A percentile compares a stretch with the other conserved stretches of the same genome.
phyloP scores from a whole-genome alignment of 2,329 filamentous ascomycete genomes.

The Diaporthe sp. region DNA sequence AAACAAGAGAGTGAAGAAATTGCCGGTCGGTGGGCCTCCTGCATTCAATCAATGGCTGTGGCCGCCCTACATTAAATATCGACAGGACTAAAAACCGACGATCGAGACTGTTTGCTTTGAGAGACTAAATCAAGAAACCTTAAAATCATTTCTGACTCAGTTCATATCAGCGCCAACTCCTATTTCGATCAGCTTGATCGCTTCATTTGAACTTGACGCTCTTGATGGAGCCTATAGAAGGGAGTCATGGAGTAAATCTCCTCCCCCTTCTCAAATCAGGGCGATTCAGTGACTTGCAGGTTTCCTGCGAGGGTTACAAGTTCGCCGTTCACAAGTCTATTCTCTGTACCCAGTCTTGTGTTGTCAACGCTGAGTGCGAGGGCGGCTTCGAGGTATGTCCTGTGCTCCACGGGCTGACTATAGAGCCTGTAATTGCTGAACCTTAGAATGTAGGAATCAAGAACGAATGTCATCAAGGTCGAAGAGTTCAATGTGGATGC shows the following conservation, averaged over 20 bases:
- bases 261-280: neutral
- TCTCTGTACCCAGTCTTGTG: neutral
- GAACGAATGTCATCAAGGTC: neutral
- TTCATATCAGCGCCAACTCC: neutral
- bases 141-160: too few relatives aligned
- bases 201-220: neutral
- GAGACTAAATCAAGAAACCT: too few relatives aligned
- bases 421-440: neutral
- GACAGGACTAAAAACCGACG: too few relatives aligned
- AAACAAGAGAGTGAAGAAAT: too few relatives aligned
- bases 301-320: neutral
- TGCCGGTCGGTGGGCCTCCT: too few relatives aligned
- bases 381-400: neutral
- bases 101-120: too few relatives aligned
- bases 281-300: neutral
- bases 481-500: neutral
- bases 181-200: neutral
- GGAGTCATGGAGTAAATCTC: neutral
- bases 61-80: too few relatives aligned
- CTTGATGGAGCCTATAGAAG: neutral
- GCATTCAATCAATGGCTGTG: too few relatives aligned
- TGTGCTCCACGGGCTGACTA: accelerated
- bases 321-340: neutral
- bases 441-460: neutral
- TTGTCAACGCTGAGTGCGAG: neutral